These are phyloP conservation scores for Heracleum sosnowskyi DNA, from an alignment of 129 eudicot genomes.

Conservation along the genomic window DNA sequence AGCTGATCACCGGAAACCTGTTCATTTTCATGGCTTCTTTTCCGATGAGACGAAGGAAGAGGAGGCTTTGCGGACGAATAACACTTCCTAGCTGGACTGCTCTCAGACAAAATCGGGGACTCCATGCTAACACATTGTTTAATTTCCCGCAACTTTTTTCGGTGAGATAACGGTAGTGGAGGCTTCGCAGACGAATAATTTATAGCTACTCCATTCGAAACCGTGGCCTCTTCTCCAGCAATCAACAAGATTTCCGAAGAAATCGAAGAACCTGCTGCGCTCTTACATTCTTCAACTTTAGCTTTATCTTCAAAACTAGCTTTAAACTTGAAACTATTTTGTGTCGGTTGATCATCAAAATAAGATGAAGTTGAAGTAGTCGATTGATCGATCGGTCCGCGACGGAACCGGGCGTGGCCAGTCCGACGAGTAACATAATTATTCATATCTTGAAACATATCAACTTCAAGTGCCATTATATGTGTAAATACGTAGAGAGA, in stretches of 20 bases:
- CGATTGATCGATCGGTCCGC: conserved; percentile 1
- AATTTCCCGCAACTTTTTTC: background rate
- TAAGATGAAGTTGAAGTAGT: background rate
- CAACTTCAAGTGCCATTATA: conserved; percentile 2
- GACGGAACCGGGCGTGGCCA: conserved; percentile 83
- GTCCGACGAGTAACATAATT: conserved; percentile 13
- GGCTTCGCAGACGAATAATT: conserved; percentile 28
- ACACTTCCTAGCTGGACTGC: conserved; percentile 24
- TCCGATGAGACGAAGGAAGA: background rate
- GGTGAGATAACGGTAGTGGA: background rate
- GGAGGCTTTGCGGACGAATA: conserved; percentile 55
- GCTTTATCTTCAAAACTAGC: background rate
- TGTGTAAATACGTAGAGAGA: background rate
- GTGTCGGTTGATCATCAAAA: background rate
- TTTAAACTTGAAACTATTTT: background rate
- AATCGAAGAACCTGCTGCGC: conserved; percentile 28
- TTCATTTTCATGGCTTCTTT: background rate
- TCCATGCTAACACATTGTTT: too few species aligned
- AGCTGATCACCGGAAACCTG: background rate
- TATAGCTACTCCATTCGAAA: conserved; percentile 42
- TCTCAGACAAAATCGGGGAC: conserved; percentile 22
- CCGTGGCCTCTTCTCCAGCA: conserved; percentile 57
- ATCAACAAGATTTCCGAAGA: conserved; percentile 36
- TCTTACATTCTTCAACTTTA: conserved; percentile 15
- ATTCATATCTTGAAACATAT: background rate